Evolutionary conservation across 495 filamentous ascomycete genomes (phyloP), one percentile per base, ranked within the genome.

Genomic region (Xylaria sp.): DNA sequence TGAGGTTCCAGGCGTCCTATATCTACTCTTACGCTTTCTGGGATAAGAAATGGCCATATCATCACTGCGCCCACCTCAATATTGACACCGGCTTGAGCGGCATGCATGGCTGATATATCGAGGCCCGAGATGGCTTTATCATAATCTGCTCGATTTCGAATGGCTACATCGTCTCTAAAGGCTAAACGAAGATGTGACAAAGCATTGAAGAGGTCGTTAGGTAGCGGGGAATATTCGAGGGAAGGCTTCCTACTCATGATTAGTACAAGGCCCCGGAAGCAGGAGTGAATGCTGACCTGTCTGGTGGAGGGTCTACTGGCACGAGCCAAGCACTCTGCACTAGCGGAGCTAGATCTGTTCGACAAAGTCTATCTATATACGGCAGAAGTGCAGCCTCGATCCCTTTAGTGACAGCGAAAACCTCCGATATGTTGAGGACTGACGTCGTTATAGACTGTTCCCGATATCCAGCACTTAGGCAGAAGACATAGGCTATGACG

Each of bases 21-120:
- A 55, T 55, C 52, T 55, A 29, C 52, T 14, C 12, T 26, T 17
- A 55, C 26, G 26, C 52, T 55, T 6, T 55, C 52, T 5, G 52
- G 52, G 12, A 31, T 14, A 29, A 55, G 24, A 26, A 55, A 55
- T 31, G 52, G 11, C 52, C 52, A 55, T 29, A 15, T 55, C 52
- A 55, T 55, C 26, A 55, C 24, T 31, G 52, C 52, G 14, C 52
- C 52, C 2, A 55, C 52, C 52, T 55, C 52, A 14, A 55, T 55
- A 29, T 55, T 55, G 52, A 55, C 52, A 55, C 52, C 52, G 26
- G 52, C 52, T 17, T 55, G 52, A 17, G 52, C 52, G 14, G 52
- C 26, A 9, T 55, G 24, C 26, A 55, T 55, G 24, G 52, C 52
- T 6, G 52, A 55, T 55, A 55, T 1, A 7, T 55, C 52, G 26